Percentiles rank a stretch among this genome's conserved stretches.
phyloP scores from a whole-genome alignment of 768 basidiomycete genomes.

The Scleroderma citrinum region DNA sequence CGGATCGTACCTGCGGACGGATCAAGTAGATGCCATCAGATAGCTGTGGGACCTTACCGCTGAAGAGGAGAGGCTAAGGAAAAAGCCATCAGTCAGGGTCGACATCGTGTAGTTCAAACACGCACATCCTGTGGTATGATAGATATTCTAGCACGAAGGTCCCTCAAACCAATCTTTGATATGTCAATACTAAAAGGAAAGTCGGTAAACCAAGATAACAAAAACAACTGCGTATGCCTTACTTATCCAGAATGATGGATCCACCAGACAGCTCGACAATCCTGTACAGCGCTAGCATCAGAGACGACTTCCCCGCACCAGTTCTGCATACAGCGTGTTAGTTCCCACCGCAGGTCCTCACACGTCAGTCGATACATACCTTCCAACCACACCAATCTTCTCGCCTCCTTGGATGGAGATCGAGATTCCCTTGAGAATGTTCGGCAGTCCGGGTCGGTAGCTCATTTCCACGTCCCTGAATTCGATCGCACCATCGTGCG shows the following conservation, averaged over 20 bases:
- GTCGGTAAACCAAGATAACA: neutral
- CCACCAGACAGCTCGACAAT: conserved; percentile 63
- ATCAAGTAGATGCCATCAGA: conserved; percentile 28
- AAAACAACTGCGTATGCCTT: conserved; percentile 11
- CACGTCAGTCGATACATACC: conserved; percentile 23
- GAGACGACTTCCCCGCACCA: conserved; percentile 56
- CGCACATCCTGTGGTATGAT: conserved; percentile 67
- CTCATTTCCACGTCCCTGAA: conserved; percentile 56
- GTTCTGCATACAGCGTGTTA: conserved; percentile 19
- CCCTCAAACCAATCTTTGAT: conserved; percentile 57
- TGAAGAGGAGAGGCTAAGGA: conserved; percentile 50
- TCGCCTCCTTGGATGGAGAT: conserved; percentile 59
- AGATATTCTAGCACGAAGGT: conserved; percentile 52
- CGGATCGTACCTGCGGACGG: conserved; percentile 48
- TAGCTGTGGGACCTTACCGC: conserved; percentile 37
- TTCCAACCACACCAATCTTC: conserved; percentile 74
- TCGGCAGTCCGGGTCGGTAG: conserved; percentile 68
- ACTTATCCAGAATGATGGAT: conserved; percentile 60
- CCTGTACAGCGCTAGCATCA: conserved; percentile 61
- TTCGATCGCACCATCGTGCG: conserved; percentile 50
- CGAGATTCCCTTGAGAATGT: conserved; percentile 60
- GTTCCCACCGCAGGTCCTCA: neutral
- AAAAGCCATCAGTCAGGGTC: neutral
- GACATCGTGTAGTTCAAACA: conserved; percentile 2
- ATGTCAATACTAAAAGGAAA: conserved; percentile 50